Conservation (phyloP, 1,284 basidiomycete species). For the Cystobasidium slooffiae region DNA sequence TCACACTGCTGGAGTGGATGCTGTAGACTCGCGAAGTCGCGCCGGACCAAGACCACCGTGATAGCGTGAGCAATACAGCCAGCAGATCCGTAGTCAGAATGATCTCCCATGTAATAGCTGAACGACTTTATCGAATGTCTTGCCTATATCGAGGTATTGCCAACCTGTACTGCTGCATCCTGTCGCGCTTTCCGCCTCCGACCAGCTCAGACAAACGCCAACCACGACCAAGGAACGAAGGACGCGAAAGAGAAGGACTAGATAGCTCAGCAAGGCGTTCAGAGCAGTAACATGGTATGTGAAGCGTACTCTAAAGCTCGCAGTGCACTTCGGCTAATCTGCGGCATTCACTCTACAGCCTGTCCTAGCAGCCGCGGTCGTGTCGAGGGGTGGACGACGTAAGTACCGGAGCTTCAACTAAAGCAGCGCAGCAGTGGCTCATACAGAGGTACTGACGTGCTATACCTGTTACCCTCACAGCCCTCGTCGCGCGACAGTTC, state of each 20-base stretch:
- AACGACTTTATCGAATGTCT: neutral
- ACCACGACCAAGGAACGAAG: neutral
- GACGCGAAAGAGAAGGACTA: neutral
- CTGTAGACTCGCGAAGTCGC: no score
- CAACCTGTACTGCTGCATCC: neutral
- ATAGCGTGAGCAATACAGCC: no score
- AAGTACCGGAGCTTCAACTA: conserved; percentile 51
- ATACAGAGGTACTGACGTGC: neutral
- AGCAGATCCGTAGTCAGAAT: no score
- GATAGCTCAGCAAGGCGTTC: conserved; percentile 5
- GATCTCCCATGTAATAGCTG: no score
- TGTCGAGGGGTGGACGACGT: conserved; percentile 91
- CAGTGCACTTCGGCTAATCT: neutral
- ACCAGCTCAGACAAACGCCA: neutral
- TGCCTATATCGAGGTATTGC: neutral
- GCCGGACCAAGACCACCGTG: no score
- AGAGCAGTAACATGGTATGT: conserved; percentile 14
- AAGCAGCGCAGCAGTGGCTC: neutral
- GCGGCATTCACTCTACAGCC: conserved; percentile 64
- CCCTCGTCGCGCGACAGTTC: conserved; percentile 95
- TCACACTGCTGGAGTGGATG: no score
- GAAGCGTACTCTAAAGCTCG: neutral
- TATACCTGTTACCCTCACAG: conserved; percentile 60
- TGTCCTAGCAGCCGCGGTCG: conserved; percentile 89
- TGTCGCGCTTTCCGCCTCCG: neutral